These are phyloP conservation scores for Fusarium pseudocircinatum DNA, from an alignment of 2,329 filamentous ascomycete genomes.

Conservation along the genomic window DNA sequence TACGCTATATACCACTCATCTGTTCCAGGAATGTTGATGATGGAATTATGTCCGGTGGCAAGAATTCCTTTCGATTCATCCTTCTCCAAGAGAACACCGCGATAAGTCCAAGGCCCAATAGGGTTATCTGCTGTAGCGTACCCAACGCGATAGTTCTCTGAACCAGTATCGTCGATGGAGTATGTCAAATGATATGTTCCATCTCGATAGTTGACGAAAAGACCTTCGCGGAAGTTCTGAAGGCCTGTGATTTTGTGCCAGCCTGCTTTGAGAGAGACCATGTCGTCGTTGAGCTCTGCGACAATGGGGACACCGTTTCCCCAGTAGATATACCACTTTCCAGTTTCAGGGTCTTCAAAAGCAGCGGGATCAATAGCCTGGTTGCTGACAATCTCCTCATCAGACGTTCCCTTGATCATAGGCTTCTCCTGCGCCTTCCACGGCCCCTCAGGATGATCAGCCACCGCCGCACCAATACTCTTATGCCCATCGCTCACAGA, in stretches of 20 bases:
- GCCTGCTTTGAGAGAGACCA: conserved; percentile 53
- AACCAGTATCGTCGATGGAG: conserved; percentile 58
- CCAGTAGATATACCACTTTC: conserved; percentile 70
- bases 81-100: conserved; percentile 56
- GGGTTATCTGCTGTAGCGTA: conserved; percentile 52
- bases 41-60: conserved; percentile 56
- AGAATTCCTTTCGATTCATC: conserved; percentile 54
- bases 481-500: conserved; percentile 60
- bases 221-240: conserved; percentile 52
- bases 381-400: conserved; percentile 54
- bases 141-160: conserved; percentile 57
- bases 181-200: conserved; percentile 60
- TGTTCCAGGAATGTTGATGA: conserved; percentile 57
- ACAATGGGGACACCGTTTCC: conserved; percentile 58
- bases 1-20: conserved; percentile 62
- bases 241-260: conserved; percentile 50
- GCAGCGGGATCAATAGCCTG: conserved; percentile 69
- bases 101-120: conserved; percentile 57
- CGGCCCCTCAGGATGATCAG: conserved; percentile 66
- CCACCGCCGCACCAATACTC: conserved; percentile 69
- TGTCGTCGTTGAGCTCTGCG: conserved; percentile 56
- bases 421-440: conserved; percentile 63
- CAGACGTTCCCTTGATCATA: conserved; percentile 57
- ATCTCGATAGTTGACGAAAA: conserved; percentile 56
- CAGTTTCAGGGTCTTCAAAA: conserved; percentile 67